phyloP scores from a whole-genome alignment of 768 basidiomycete species.

The Phanerochaete carnosa region DNA sequence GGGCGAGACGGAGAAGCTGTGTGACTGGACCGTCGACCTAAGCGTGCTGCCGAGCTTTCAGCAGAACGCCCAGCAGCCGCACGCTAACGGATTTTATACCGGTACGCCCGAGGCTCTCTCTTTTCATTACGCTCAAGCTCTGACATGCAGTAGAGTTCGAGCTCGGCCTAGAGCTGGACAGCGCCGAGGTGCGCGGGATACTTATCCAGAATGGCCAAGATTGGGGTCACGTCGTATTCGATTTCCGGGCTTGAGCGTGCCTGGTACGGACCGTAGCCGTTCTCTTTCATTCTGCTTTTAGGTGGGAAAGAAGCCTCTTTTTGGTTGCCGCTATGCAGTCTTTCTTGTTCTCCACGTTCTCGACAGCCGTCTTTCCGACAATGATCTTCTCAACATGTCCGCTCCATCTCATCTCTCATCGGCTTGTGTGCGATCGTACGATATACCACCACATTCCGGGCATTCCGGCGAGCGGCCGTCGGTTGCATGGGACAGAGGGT shows the following conservation, averaged over 20 bases:
- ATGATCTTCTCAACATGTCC: not conserved
- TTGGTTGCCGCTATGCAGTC: not conserved
- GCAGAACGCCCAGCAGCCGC: slow-evolving; percentile 57
- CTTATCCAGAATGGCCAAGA: slow-evolving; percentile 72
- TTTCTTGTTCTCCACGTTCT: not conserved
- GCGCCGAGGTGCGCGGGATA: slow-evolving; percentile 83
- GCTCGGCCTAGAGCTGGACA: slow-evolving; percentile 79
- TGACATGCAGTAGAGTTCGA: slow-evolving; percentile 60
- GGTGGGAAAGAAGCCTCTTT: not conserved
- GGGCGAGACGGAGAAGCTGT: slow-evolving; percentile 71
- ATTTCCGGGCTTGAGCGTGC: slow-evolving; percentile 38
- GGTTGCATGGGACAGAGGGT: not conserved
- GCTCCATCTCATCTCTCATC: not conserved
- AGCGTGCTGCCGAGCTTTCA: slow-evolving; percentile 75
- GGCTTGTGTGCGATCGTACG: not conserved
- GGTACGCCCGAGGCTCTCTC: slow-evolving; percentile 39
- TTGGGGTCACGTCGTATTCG: slow-evolving; percentile 74
- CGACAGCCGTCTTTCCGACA: not conserved
- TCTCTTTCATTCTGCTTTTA: not conserved
- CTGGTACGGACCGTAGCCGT: not conserved
- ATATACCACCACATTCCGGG: not conserved
- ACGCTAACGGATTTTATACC: slow-evolving; percentile 71
- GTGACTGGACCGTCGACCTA: slow-evolving; percentile 87
- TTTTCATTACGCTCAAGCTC: not conserved
- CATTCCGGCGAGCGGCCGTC: not conserved